These are phyloP conservation scores for Coelastrella sp. DNA, from an alignment of 139 green algal genomes.

Conservation along the genomic window DNA sequence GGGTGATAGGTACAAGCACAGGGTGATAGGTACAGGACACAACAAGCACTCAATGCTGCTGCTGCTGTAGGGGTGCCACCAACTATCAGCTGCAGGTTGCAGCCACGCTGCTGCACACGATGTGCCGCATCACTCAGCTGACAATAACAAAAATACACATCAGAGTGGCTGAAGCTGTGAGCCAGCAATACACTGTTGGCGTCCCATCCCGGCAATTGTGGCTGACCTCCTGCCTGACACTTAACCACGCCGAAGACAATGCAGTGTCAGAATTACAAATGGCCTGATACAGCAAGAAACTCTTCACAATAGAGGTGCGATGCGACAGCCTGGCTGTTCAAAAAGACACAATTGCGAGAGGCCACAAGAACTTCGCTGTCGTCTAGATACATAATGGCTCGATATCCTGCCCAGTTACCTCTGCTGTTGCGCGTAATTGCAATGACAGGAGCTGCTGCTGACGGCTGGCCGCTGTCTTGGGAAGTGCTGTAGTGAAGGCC, in stretches of 20 bases:
- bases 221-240: too few relatives aligned
- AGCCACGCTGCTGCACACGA: background rate
- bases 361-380: slow-evolving; percentile 6
- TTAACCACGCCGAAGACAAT: too few relatives aligned
- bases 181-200: too few relatives aligned
- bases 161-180: too few relatives aligned
- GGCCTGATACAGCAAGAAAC: too few relatives aligned
- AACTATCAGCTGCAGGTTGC: background rate
- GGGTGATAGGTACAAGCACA: background rate
- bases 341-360: slow-evolving; percentile 15
- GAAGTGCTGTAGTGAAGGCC: slow-evolving; percentile 16
- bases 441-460: slow-evolving; percentile 4
- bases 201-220: too few relatives aligned
- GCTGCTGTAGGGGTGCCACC: background rate
- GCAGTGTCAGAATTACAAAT: too few relatives aligned
- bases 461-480: background rate
- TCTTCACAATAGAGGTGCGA: background rate
- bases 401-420: slow-evolving; percentile 4
- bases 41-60: background rate
- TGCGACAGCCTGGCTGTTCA: background rate
- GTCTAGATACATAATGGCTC: background rate
- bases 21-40: background rate
- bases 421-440: slow-evolving; percentile 10
- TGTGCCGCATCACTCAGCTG: background rate
- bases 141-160: background rate